Conservation (phyloP, 352 stramenopile species). For the Sclerospora graminicola region DNA sequence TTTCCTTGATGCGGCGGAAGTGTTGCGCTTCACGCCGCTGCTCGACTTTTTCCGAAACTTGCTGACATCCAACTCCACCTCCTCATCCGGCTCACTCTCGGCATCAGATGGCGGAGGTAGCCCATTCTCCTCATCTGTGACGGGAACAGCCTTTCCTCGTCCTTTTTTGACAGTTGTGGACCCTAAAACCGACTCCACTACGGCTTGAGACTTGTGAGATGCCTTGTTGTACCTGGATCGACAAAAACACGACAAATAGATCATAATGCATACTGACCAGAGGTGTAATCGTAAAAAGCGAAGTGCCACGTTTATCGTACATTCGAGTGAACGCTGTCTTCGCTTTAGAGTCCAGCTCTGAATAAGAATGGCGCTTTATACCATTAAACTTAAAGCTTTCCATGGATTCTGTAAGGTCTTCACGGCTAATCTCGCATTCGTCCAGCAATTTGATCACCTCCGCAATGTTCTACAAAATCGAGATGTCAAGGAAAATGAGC, state of each 20-base stretch:
- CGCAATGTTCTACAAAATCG: constrained; percentile 46
- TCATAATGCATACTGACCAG: neutral
- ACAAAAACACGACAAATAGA: neutral
- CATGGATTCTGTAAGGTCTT: constrained; percentile 97
- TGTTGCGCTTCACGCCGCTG: constrained; percentile 45
- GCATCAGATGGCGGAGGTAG: constrained; percentile 50
- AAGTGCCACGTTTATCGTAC: constrained; percentile 18
- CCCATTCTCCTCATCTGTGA: constrained; percentile 34
- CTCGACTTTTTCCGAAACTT: constrained; percentile 78
- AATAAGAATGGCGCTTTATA: constrained; percentile 66
- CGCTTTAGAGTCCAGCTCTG: constrained; percentile 72
- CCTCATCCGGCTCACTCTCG: constrained; percentile 54
- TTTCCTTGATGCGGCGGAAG: constrained; percentile 21
- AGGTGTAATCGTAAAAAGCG: neutral
- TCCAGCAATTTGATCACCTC: constrained; percentile 94
- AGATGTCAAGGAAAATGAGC: neutral
- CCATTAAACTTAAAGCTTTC: constrained; percentile 83
- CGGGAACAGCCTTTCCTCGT: constrained; percentile 31
- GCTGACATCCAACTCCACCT: constrained; percentile 58
- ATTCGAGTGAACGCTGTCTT: constrained; percentile 92
- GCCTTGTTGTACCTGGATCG: constrained; percentile 84
- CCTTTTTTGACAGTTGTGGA: constrained; percentile 70
- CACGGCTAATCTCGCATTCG: constrained; percentile 93
- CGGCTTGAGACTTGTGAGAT: constrained; percentile 89
- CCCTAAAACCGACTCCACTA: constrained; percentile 78